Conservation (phyloP, 257 asterid species). For the Osmanthus fragrans region DNA sequence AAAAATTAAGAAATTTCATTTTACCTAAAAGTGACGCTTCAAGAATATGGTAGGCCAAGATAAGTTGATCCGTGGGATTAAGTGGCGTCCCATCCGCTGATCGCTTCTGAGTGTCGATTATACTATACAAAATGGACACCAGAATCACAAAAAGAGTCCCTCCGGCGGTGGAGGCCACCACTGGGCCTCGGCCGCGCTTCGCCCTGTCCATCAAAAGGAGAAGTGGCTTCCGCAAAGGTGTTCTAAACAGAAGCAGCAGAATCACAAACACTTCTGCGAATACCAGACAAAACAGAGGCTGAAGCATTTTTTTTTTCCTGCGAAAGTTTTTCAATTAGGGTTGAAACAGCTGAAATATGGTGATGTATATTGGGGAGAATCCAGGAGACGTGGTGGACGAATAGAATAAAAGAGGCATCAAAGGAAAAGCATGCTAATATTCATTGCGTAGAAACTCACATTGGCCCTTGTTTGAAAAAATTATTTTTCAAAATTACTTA, state of each 20-base stretch:
- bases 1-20: background rate
- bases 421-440: no score
- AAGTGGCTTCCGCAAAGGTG: slow-evolving; percentile 68
- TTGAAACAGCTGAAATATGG: background rate
- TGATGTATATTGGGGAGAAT: background rate
- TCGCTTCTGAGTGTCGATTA: slow-evolving; percentile 47
- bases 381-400: background rate
- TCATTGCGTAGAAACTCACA: no score
- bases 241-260: slow-evolving; percentile 59
- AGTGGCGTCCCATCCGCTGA: slow-evolving; percentile 40
- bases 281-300: slow-evolving; percentile 65
- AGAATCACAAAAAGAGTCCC: slow-evolving; percentile 60
- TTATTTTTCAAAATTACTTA: no score
- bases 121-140: slow-evolving; percentile 48
- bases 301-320: slow-evolving; percentile 45
- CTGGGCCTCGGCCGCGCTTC: slow-evolving; percentile 82
- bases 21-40: slow-evolving; percentile 71
- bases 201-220: slow-evolving; percentile 52
- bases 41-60: slow-evolving; percentile 66
- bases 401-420: background rate
- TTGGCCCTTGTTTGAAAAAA: no score
- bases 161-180: slow-evolving; percentile 67
- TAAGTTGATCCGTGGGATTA: slow-evolving; percentile 74
- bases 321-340: background rate
- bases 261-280: slow-evolving; percentile 54